A percentile compares a stretch with the other conserved stretches of the same genome.
phyloP scores from a whole-genome alignment of 2,329 filamentous ascomycete species.

The Geosmithia flava region DNA sequence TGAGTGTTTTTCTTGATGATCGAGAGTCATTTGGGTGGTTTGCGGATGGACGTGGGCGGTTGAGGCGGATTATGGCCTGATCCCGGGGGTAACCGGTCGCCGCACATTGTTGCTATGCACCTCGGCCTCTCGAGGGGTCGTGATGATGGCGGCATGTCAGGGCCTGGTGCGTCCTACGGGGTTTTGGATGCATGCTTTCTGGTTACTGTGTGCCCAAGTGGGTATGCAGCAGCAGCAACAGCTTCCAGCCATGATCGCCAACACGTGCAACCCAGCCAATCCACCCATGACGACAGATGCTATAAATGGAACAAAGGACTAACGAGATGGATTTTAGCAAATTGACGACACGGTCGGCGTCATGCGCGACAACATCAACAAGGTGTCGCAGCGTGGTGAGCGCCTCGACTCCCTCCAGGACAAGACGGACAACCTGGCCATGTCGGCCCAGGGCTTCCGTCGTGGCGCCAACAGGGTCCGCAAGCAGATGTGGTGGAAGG shows the following conservation, averaged over 20 bases:
- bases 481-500: conserved; percentile 99
- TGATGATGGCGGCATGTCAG: too few relatives aligned
- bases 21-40: too few relatives aligned
- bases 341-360: conserved; percentile 91
- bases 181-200: too few relatives aligned
- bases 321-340: conserved; percentile 49
- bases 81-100: too few relatives aligned
- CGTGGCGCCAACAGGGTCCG: conserved; percentile 91
- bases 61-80: background rate
- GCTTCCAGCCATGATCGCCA: background rate
- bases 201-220: too few relatives aligned
- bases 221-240: too few relatives aligned
- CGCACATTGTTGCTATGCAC: too few relatives aligned
- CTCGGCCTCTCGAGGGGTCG: too few relatives aligned
- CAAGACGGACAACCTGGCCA: conserved; percentile 89
- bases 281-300: too few relatives aligned
- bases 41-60: background rate
- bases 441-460: conserved; percentile 89
- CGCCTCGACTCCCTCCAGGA: conserved; percentile 79
- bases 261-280: background rate
- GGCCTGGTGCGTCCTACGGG: too few relatives aligned
- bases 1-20: conserved; percentile 37
- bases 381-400: conserved; percentile 86
- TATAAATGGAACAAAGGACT: background rate
- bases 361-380: conserved; percentile 97